Conservation (phyloP, 1,139 yeast genomes). For the Saccharomyces uvarum region DNA sequence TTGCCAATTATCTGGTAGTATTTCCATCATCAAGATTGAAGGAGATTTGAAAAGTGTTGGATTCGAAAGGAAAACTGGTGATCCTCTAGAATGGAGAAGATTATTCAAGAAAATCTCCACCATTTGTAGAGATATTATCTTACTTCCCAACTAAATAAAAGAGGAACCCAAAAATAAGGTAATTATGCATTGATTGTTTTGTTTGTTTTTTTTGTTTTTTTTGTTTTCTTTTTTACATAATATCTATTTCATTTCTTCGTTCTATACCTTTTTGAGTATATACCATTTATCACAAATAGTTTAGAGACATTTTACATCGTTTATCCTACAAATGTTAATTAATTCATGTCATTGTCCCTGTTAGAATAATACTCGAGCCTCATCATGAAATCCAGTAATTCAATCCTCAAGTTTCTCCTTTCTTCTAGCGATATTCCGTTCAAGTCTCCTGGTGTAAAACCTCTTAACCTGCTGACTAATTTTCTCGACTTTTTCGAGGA, state of each 20-base stretch:
- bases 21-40: slow-evolving; percentile 37
- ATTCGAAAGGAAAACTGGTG: slow-evolving; percentile 48
- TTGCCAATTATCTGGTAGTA: slow-evolving; percentile 41
- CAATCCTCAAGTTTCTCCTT: slow-evolving; percentile 20
- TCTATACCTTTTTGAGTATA: neutral
- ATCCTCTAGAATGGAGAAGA: slow-evolving; percentile 63
- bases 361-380: slow-evolving; percentile 16
- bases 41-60: slow-evolving; percentile 39
- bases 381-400: slow-evolving; percentile 23
- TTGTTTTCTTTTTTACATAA: neutral
- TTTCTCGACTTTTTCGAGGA: slow-evolving; percentile 20
- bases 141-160: slow-evolving; percentile 13
- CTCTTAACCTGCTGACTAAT: slow-evolving; percentile 15
- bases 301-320: neutral
- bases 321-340: neutral
- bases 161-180: neutral
- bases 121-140: slow-evolving; percentile 41
- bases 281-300: neutral
- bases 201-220: neutral
- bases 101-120: slow-evolving; percentile 48
- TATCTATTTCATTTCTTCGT: neutral
- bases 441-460: slow-evolving; percentile 14
- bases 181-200: neutral
- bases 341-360: neutral
- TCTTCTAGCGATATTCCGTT: slow-evolving; percentile 17